Percentiles rank a stretch among this genome's conserved stretches.
Conservation (phyloP, 1,284 basidiomycete species). For the Cutaneotrichosporon sp. region DNA sequence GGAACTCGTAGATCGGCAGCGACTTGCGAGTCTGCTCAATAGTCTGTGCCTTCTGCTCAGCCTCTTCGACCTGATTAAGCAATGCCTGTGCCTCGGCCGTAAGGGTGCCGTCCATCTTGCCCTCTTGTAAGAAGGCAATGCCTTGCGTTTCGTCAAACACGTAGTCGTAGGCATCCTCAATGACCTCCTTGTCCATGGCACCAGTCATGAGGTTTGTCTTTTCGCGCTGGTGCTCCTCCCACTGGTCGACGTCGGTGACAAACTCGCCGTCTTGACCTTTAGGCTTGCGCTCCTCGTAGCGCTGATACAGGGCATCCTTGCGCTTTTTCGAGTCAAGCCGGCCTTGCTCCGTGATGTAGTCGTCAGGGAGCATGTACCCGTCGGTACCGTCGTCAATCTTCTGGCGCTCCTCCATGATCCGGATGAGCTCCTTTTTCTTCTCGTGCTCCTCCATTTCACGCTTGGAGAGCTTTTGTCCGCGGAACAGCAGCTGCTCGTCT, state of each 20-base stretch:
- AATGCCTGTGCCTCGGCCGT: slow-evolving; percentile 81
- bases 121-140: slow-evolving; percentile 90
- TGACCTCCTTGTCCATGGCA: slow-evolving; percentile 75
- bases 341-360: slow-evolving; percentile 98
- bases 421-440: slow-evolving; percentile 85
- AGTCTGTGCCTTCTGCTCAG: slow-evolving; percentile 77
- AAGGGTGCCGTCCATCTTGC: slow-evolving; percentile 68
- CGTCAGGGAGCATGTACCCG: slow-evolving; percentile 89
- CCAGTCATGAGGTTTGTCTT: slow-evolving; percentile 84
- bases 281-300: slow-evolving; percentile 87
- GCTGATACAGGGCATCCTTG: slow-evolving; percentile 84
- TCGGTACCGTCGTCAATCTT: slow-evolving; percentile 91
- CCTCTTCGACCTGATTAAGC: slow-evolving; percentile 82
- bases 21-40: slow-evolving; percentile 90
- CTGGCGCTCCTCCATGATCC: slow-evolving; percentile 86
- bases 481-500: slow-evolving; percentile 83
- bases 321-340: slow-evolving; percentile 97
- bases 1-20: slow-evolving; percentile 80
- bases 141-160: slow-evolving; percentile 97
- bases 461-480: slow-evolving; percentile 74
- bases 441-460: slow-evolving; percentile 76
- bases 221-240: slow-evolving; percentile 87
- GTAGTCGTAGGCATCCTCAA: slow-evolving; percentile 80
- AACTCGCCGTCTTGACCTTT: slow-evolving; percentile 70
- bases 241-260: slow-evolving; percentile 91